Evolutionary conservation across 345 rosid genomes (phyloP), one percentile per base, ranked within the genome.

Genomic region (Boechera divaricarpa): DNA sequence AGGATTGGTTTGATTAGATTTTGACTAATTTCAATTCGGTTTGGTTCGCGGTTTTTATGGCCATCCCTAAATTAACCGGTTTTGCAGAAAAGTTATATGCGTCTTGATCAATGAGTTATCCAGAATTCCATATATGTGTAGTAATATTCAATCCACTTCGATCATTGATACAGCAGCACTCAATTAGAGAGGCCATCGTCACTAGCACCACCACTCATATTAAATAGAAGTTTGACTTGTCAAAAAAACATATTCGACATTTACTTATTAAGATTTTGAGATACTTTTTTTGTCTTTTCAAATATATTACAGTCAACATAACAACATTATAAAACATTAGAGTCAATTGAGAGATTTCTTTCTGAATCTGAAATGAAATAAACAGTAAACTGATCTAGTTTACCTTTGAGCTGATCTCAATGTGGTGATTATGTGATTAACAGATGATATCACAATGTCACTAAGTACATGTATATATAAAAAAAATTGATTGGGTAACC

Each of bases 221-320:
- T 24, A 31, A 68, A 60, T 49, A 2, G 6, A 76, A 60, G 69
- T 68, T 68, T 76, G 74, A 76, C 69, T 76, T 60, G 39, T 60
- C 74, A 68, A 68, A 24, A 10, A 13, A 18, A 10, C 4, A 63
- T 61, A 55, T 67, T 52, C 56, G 1, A 58, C 45, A 21, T 6
- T 44, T 55, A n/a, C n/a, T 31, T 9, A 13, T 13, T 21, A 18
- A 10, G 13, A 60, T 61, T 48, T 72, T 53, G 7, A 64, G 7
- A 44, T 74, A 32, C 3, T 8, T 4, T 21, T 21, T 39, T 6
- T n/a, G 0, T 39, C 38, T 63, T 41, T 33, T 15, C 33, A 65
- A 53, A 41, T 13, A 28, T 45, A 67, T 2, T 4, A 26, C 16
- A 42, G 59, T 44, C 55, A 41, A 10, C 16, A 38, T 52, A 36